These are phyloP conservation scores for Graphilbum sp. DNA, from an alignment of 2,329 filamentous ascomycete species.

Conservation along the genomic window DNA sequence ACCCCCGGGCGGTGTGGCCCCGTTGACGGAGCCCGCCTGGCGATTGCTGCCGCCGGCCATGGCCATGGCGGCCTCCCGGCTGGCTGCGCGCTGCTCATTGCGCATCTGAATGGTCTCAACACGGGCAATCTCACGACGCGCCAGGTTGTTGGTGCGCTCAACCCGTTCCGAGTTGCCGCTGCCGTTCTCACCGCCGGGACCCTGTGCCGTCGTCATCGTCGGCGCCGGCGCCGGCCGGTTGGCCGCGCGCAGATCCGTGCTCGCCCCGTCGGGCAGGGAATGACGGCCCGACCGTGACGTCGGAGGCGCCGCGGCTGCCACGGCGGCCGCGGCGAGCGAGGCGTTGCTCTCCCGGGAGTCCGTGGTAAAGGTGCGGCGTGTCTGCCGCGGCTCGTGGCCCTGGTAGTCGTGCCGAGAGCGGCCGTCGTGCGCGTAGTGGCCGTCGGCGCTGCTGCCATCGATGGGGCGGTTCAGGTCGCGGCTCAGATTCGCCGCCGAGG, in stretches of 20 bases:
- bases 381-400: conserved; percentile 26
- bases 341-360: conserved; percentile 14
- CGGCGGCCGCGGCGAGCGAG: conserved; percentile 1
- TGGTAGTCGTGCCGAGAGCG: conserved; percentile 10
- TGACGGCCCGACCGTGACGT: conserved; percentile 15
- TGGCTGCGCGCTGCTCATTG: conserved; percentile 29
- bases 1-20: background rate
- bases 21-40: background rate
- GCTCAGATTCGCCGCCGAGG: conserved; percentile 6
- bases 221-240: conserved; percentile 13
- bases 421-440: background rate
- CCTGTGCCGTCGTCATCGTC: background rate
- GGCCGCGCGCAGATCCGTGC: conserved; percentile 19
- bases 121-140: conserved; percentile 33
- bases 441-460: conserved; percentile 1
- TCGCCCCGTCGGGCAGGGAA: conserved; percentile 17
- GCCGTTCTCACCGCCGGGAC: background rate
- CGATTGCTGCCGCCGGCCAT: background rate
- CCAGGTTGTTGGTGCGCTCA: conserved; percentile 31
- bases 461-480: conserved; percentile 4
- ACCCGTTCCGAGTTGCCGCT: conserved; percentile 15
- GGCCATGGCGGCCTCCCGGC: conserved; percentile 19
- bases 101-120: conserved; percentile 34
- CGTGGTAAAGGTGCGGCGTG: conserved; percentile 19
- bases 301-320: background rate